Evolutionary conservation across 805 yeast species (phyloP).

Genomic region (Wickerhamiella azyma): DNA sequence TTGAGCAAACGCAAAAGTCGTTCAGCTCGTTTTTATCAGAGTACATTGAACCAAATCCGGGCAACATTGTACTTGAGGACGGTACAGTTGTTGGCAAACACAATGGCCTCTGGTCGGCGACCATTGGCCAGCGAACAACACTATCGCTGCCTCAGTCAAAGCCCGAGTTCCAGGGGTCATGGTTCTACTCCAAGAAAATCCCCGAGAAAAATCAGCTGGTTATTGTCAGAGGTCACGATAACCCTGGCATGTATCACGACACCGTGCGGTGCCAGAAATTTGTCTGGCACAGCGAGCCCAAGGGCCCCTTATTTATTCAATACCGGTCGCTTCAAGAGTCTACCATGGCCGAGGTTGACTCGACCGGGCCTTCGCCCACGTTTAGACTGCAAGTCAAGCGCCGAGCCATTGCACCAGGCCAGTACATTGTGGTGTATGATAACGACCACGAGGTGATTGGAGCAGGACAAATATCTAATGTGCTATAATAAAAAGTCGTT

Average conservation of each 20-base stretch:
- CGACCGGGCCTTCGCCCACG: background rate
- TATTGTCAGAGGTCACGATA: slow-evolving; percentile 59
- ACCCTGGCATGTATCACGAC: slow-evolving; percentile 39
- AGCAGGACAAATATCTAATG: slow-evolving; percentile 13
- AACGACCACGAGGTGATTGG: slow-evolving; percentile 53
- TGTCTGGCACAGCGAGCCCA: slow-evolving; percentile 33
- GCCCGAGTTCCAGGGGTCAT: slow-evolving; percentile 56
- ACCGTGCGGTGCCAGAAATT: slow-evolving; percentile 34
- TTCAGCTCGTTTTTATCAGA: slow-evolving; percentile 63
- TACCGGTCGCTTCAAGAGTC: slow-evolving; percentile 64
- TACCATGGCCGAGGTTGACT: slow-evolving; percentile 25
- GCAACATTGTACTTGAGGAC: slow-evolving; percentile 62
- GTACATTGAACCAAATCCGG: slow-evolving; percentile 59
- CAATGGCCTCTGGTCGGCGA: slow-evolving; percentile 85
- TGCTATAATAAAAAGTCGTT: slow-evolving; percentile 7
- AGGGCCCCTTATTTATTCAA: slow-evolving; percentile 37
- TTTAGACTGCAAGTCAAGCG: slow-evolving; percentile 34
- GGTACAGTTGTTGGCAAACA: slow-evolving; percentile 73
- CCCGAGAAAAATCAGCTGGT: slow-evolving; percentile 54
- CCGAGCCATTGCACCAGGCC: slow-evolving; percentile 84
- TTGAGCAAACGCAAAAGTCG: slow-evolving; percentile 40
- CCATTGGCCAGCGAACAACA: slow-evolving; percentile 78
- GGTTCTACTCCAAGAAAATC: slow-evolving; percentile 75
- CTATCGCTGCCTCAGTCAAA: slow-evolving; percentile 83
- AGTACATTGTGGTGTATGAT: slow-evolving; percentile 60